Evolutionary conservation across 2,329 filamentous ascomycete genomes (phyloP), one percentile per base, ranked within the genome.

Genomic region (Colletotrichum abscissum): DNA sequence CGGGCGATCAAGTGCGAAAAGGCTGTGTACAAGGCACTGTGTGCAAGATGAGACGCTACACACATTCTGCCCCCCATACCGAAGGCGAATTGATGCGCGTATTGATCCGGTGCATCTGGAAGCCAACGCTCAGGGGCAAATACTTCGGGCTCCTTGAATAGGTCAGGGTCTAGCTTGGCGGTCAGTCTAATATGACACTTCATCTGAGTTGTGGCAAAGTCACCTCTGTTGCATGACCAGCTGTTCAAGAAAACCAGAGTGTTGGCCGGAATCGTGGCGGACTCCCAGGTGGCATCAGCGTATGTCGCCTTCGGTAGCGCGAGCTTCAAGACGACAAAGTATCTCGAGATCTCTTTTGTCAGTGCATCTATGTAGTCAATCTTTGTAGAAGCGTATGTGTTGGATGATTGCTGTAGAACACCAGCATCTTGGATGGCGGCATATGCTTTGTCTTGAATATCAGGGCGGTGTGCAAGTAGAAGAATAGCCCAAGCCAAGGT

Each of bases 311-410:
- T 85, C 0, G 91, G 91, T 3, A 93, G 85, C 76, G 88, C 92
- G 76, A 93, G 89, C 19, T 90, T 90, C 71, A 92, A 90, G 16
- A 92, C 90, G 16, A 87, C 89, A 86, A 88, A 93, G 83, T 88
- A 93, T 52, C 91, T 87, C 5, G 92, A 84, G 19, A 90, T 88
- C 77, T 93, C 91, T 77, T 92, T 92, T 74, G 90, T 88, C 19
- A 93, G 78, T 0, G 91, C 91, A 0, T 89, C 91, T 71, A 93
- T 84, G 80, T 92, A 93, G 5, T 89, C 87, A 2, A 92, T 85
- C 75, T 91, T 92, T 75, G 92, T 90, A 28, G 72, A 72, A 11
- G 78, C 75, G 14, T 62, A 62, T 11, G 24, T 35, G 28, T 67
- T 52, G 5, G 63, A 67, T 19, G 63, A 19, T 22, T 35, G 22